These are phyloP conservation scores for Arabis alpina DNA, from an alignment of 345 rosid genomes.

Conservation along the genomic window DNA sequence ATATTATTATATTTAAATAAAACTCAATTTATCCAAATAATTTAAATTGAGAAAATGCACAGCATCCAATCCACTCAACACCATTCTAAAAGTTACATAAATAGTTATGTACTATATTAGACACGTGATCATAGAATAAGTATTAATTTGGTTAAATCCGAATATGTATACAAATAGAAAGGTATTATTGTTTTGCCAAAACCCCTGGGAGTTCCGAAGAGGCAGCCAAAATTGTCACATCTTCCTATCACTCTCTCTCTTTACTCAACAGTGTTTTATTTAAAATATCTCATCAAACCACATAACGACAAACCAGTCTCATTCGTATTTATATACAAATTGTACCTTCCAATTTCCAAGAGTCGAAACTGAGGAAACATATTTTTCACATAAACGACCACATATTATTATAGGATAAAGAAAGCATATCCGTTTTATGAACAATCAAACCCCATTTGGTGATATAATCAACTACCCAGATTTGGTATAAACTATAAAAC, in stretches of 20 bases:
- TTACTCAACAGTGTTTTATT: constrained; percentile 23
- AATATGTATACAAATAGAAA: constrained; percentile 26
- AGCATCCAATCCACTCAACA: not conserved
- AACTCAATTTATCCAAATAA: not conserved
- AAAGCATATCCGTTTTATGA: constrained; percentile 14
- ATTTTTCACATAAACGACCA: constrained; percentile 4
- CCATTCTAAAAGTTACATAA: constrained; percentile 8
- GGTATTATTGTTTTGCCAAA: constrained; percentile 21
- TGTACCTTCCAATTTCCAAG: constrained; percentile 28
- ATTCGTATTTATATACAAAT: constrained; percentile 3
- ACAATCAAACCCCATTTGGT: not conserved
- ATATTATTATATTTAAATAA: not conserved
- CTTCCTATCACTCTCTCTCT: constrained; percentile 37
- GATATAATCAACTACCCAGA: not conserved
- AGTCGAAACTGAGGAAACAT: constrained; percentile 11
- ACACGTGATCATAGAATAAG: constrained; percentile 29
- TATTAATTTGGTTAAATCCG: constrained; percentile 8
- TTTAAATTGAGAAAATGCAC: not conserved
- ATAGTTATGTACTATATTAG: constrained; percentile 16
- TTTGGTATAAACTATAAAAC: not conserved
- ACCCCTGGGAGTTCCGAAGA: constrained; percentile 36
- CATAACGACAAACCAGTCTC: constrained; percentile 24
- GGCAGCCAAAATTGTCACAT: constrained; percentile 42
- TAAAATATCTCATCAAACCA: not conserved
- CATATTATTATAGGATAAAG: not conserved